Percentiles rank a stretch among this genome's conserved stretches.
phyloP scores from a whole-genome alignment of 305 asterid genomes.

The Galium porrigens region DNA sequence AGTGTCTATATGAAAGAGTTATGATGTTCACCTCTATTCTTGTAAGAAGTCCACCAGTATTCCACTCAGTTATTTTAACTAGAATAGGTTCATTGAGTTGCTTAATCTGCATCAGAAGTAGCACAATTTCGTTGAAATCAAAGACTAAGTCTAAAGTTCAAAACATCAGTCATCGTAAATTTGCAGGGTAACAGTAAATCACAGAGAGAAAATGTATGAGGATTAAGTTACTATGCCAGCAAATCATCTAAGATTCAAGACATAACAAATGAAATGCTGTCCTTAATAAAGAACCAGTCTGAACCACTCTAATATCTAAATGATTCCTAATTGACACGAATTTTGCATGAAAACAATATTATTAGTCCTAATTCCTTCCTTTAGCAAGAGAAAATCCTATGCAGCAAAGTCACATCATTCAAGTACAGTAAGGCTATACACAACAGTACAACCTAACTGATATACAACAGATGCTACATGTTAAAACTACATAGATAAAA shows the following conservation, averaged over 20 bases:
- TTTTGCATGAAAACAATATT: too few relatives aligned
- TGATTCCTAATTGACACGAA: neutral
- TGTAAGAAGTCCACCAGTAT: slow-evolving; percentile 83
- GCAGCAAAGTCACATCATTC: neutral
- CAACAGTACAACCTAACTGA: neutral
- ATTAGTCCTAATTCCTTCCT: too few relatives aligned
- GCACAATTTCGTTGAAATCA: slow-evolving; percentile 10
- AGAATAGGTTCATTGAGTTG: slow-evolving; percentile 69
- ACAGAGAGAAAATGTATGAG: neutral
- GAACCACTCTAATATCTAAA: neutral
- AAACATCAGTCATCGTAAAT: neutral
- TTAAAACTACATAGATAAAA: neutral
- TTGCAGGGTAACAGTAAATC: neutral
- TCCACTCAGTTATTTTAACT: slow-evolving; percentile 79
- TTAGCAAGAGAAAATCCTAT: neutral
- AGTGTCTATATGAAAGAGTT: slow-evolving; percentile 7
- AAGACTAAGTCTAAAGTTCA: neutral
- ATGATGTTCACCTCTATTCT: slow-evolving; percentile 58
- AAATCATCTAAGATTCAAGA: slow-evolving; percentile 1
- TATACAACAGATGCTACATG: neutral
- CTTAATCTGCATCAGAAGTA: slow-evolving; percentile 44
- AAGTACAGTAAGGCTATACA: neutral
- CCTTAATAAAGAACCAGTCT: neutral
- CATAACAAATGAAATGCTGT: neutral
- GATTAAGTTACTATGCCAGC: neutral